Evolutionary conservation across 2,329 filamentous ascomycete genomes (phyloP).

Genomic region (Aspergillus clavatus): DNA sequence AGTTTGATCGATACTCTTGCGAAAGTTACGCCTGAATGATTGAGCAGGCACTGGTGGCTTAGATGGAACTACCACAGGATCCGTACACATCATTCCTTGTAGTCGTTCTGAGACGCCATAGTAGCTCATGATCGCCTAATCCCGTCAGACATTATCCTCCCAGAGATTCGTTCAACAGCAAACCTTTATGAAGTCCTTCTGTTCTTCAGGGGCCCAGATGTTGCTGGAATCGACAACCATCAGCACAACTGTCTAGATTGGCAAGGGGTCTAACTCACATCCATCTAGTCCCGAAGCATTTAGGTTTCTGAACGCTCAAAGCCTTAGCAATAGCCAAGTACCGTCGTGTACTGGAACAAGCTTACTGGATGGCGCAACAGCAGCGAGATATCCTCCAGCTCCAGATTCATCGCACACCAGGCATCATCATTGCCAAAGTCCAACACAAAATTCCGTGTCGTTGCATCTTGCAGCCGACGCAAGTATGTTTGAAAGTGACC

Average conservation of each 20-base stretch:
- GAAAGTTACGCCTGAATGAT: constrained; percentile 10
- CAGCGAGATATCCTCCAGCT: constrained; percentile 29
- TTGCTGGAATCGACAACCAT: constrained; percentile 45
- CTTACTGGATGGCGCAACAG: constrained; percentile 33
- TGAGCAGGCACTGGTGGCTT: constrained; percentile 15
- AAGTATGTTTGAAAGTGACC: constrained; percentile 28
- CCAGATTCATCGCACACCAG: constrained; percentile 37
- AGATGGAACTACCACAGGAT: constrained; percentile 40
- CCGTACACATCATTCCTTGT: constrained; percentile 58
- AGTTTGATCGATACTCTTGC: constrained; percentile 7
- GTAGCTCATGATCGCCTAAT: constrained; percentile 49
- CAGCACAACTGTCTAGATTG: constrained; percentile 4
- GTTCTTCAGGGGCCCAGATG: constrained; percentile 62
- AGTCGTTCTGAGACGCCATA: constrained; percentile 67
- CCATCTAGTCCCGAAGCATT: constrained; percentile 59
- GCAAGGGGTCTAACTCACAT: constrained; percentile 49
- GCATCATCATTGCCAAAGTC: constrained; percentile 43
- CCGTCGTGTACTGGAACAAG: not conserved
- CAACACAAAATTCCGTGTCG: constrained; percentile 39
- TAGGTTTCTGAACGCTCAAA: constrained; percentile 36
- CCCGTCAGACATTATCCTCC: constrained; percentile 3
- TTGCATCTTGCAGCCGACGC: constrained; percentile 23
- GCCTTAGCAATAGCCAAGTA: not conserved
- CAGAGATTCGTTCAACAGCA: not conserved
- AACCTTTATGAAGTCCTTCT: constrained; percentile 52